phyloP scores from a whole-genome alignment of 345 rosid genomes.

The Heritiera fomes region DNA sequence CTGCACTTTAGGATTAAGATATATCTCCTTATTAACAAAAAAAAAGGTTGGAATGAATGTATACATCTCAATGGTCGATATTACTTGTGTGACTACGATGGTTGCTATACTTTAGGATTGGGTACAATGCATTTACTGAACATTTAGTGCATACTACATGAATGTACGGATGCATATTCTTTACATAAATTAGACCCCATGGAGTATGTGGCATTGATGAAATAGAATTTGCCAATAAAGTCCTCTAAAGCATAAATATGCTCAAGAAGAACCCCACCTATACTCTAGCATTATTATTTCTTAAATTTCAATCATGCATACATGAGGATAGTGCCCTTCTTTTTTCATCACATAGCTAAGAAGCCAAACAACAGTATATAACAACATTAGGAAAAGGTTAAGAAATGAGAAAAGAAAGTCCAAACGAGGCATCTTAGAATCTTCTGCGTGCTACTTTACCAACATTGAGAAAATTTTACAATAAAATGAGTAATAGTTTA shows the following conservation, averaged over 20 bases:
- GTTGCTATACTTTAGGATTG: neutral
- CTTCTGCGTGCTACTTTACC: slow-evolving; percentile 49
- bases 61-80: neutral
- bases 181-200: slow-evolving; percentile 1
- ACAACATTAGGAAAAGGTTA: slow-evolving; percentile 10
- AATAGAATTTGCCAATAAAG: slow-evolving; percentile 7
- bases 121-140: slow-evolving; percentile 3
- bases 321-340: slow-evolving; percentile 42
- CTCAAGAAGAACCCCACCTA: slow-evolving; percentile 32
- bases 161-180: slow-evolving; percentile 17
- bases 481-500: slow-evolving; percentile 10
- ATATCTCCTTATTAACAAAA: neutral
- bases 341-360: slow-evolving; percentile 18
- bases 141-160: neutral
- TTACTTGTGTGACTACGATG: neutral
- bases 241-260: slow-evolving; percentile 12
- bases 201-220: slow-evolving; percentile 15
- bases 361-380: slow-evolving; percentile 16
- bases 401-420: slow-evolving; percentile 30
- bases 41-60: neutral
- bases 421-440: slow-evolving; percentile 39
- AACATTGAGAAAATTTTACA: slow-evolving; percentile 32
- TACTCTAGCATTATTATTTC: slow-evolving; percentile 27
- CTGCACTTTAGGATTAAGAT: too few relatives aligned
- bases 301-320: slow-evolving; percentile 50